Evolutionary conservation across 768 basidiomycete species (phyloP).

Genomic region (Amanita pallidorosea): DNA sequence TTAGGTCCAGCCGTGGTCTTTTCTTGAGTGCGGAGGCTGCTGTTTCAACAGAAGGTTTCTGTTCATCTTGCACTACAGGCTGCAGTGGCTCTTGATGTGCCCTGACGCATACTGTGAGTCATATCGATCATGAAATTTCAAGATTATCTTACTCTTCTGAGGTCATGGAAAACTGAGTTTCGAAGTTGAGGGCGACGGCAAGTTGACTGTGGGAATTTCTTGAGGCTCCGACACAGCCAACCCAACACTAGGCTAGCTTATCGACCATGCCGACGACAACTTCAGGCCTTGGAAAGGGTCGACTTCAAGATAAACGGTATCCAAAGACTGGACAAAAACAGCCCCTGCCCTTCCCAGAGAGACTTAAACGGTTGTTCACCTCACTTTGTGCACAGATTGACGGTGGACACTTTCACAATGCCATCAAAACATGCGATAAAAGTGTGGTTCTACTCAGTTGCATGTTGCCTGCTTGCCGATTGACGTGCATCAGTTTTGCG

Average conservation of each 20-base stretch:
- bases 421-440: slow-evolving; percentile 88
- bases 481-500: slow-evolving; percentile 45
- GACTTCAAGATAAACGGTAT: slow-evolving; percentile 10
- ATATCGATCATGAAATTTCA: not conserved
- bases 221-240: not conserved
- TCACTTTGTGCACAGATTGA: slow-evolving; percentile 84
- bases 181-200: slow-evolving; percentile 13
- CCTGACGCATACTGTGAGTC: slow-evolving; percentile 7
- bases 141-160: slow-evolving; percentile 35
- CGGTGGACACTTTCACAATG: slow-evolving; percentile 77
- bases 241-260: not conserved
- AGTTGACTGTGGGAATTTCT: slow-evolving; percentile 23
- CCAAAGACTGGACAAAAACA: slow-evolving; percentile 20
- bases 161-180: slow-evolving; percentile 26
- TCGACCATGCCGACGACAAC: slow-evolving; percentile 13
- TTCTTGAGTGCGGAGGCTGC: slow-evolving; percentile 39
- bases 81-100: slow-evolving; percentile 19
- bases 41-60: slow-evolving; percentile 32
- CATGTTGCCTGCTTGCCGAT: not conserved
- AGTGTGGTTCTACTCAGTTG: slow-evolving; percentile 38
- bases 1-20: slow-evolving; percentile 66
- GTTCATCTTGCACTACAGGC: slow-evolving; percentile 18
- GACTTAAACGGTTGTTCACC: slow-evolving; percentile 53
- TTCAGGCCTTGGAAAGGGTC: slow-evolving; percentile 4
- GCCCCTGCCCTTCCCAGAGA: slow-evolving; percentile 22